Conservation (phyloP, 2,329 filamentous ascomycete genomes). For the Fusarium chaquense region DNA sequence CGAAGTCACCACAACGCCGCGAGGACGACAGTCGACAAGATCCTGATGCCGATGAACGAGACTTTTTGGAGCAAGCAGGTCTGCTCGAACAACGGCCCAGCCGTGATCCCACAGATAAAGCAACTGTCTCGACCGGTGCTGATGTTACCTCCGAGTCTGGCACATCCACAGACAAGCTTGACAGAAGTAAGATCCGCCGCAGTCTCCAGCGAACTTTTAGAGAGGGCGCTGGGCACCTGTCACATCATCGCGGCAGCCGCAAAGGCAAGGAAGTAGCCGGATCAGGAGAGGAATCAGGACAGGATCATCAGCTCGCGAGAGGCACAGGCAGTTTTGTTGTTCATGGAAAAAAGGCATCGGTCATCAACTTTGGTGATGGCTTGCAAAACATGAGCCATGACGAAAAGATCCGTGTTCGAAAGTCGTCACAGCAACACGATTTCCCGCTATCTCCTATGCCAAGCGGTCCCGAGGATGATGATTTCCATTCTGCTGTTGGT, state of each 20-base stretch:
- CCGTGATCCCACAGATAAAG: conserved; percentile 51
- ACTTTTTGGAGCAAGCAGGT: conserved; percentile 75
- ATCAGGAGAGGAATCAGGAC: conserved; percentile 54
- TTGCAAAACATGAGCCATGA: conserved; percentile 82
- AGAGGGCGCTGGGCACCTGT: conserved; percentile 77
- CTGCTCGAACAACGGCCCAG: conserved; percentile 62
- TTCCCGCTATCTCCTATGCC: conserved; percentile 52
- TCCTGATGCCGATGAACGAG: conserved; percentile 75
- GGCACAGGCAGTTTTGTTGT: conserved; percentile 92
- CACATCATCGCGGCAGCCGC: conserved; percentile 77
- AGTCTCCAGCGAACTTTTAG: conserved; percentile 91
- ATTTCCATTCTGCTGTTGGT: conserved; percentile 66
- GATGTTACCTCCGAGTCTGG: conserved; percentile 50
- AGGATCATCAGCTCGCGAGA: conserved; percentile 79
- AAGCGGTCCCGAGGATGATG: conserved; percentile 57
- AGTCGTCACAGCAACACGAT: conserved; percentile 59
- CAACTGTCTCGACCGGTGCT: conserved; percentile 52
- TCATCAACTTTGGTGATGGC: conserved; percentile 96
- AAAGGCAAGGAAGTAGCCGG: conserved; percentile 74
- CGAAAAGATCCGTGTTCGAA: conserved; percentile 76
- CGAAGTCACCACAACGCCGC: conserved; percentile 32
- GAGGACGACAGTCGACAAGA: conserved; percentile 54
- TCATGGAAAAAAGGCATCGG: conserved; percentile 96
- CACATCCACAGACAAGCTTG: conserved; percentile 59
- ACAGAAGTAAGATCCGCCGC: conserved; percentile 78